These are phyloP conservation scores for Diaporthe aspalathi DNA, from an alignment of 2,329 filamentous ascomycete species.

Conservation along the genomic window DNA sequence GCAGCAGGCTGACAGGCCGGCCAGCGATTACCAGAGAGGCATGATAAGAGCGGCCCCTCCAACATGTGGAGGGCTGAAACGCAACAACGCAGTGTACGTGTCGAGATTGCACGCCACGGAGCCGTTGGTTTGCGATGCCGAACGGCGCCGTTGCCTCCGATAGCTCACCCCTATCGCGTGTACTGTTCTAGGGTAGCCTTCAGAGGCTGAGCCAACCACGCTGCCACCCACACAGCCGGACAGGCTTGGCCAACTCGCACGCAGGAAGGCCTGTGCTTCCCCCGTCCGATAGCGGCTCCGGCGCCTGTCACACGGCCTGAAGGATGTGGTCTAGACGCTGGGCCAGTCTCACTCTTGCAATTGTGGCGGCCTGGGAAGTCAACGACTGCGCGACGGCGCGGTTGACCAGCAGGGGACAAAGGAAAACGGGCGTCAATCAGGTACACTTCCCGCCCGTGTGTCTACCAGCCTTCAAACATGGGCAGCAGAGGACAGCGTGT, in stretches of 20 bases:
- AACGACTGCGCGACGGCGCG: slow-evolving; percentile 16
- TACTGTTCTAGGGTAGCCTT: no score
- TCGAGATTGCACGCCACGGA: slow-evolving; percentile 10
- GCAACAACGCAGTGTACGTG: slow-evolving; percentile 19
- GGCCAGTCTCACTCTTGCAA: slow-evolving; percentile 29
- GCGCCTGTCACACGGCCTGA: slow-evolving; percentile 33
- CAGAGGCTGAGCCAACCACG: slow-evolving; percentile 11
- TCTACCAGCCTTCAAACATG: neutral
- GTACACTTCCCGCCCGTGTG: neutral
- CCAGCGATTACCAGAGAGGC: neutral
- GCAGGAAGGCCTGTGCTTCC: neutral
- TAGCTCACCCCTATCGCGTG: slow-evolving; percentile 3
- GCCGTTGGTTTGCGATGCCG: slow-evolving; percentile 17
- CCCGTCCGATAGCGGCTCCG: slow-evolving; percentile 28
- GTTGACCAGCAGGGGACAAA: neutral
- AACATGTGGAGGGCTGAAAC: slow-evolving; percentile 10
- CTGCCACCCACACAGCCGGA: neutral
- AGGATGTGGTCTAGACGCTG: slow-evolving; percentile 30
- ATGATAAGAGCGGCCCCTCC: neutral
- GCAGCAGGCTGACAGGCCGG: neutral
- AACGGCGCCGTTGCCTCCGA: slow-evolving; percentile 8
- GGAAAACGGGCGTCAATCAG: neutral
- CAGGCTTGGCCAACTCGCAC: neutral
- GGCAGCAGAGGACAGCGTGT: slow-evolving; percentile 21
- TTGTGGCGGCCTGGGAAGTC: slow-evolving; percentile 11